phyloP scores from a whole-genome alignment of 371 early-diverging fungal genomes.

The Syncephalastrum racemosum region DNA sequence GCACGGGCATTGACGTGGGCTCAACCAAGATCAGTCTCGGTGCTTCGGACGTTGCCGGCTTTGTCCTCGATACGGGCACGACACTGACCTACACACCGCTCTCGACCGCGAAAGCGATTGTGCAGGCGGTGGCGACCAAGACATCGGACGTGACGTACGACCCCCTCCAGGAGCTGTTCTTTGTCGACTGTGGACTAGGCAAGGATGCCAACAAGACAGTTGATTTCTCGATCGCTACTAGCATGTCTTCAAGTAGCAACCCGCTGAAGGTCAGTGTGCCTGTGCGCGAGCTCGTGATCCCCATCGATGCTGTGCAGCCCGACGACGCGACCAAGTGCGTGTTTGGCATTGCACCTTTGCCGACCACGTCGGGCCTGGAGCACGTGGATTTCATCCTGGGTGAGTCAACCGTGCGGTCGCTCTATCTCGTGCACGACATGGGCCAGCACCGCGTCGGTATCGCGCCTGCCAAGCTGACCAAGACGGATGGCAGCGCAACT shows the following conservation, averaged over 20 bases:
- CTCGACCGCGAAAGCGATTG: constrained; percentile 17
- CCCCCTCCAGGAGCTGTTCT: constrained; percentile 9
- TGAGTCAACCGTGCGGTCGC: constrained; percentile 40
- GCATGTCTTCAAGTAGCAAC: constrained; percentile 6
- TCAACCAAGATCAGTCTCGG: constrained; percentile 10
- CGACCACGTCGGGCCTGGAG: constrained; percentile 16
- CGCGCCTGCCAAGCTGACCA: constrained; percentile 29
- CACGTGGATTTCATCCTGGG: constrained; percentile 30
- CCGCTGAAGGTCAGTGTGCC: constrained; percentile 28
- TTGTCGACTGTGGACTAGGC: constrained; percentile 21
- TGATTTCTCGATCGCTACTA: constrained; percentile 7
- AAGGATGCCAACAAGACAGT: background rate
- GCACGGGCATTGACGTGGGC: constrained; percentile 10
- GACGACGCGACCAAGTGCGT: constrained; percentile 25
- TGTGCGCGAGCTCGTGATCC: constrained; percentile 40
- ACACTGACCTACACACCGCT: constrained; percentile 40
- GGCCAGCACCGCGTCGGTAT: constrained; percentile 39
- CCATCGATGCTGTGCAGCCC: constrained; percentile 27
- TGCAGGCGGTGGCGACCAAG: constrained; percentile 15
- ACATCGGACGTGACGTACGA: constrained; percentile 2
- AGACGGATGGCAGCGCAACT: constrained; percentile 7
- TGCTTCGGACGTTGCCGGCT: constrained; percentile 16
- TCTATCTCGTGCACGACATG: constrained; percentile 47
- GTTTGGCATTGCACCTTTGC: constrained; percentile 43
- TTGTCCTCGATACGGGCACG: constrained; percentile 49